Evolutionary conservation across 139 green algal species (phyloP), one percentile per base, ranked within the genome.

Genomic region (Gonium pectorale): DNA sequence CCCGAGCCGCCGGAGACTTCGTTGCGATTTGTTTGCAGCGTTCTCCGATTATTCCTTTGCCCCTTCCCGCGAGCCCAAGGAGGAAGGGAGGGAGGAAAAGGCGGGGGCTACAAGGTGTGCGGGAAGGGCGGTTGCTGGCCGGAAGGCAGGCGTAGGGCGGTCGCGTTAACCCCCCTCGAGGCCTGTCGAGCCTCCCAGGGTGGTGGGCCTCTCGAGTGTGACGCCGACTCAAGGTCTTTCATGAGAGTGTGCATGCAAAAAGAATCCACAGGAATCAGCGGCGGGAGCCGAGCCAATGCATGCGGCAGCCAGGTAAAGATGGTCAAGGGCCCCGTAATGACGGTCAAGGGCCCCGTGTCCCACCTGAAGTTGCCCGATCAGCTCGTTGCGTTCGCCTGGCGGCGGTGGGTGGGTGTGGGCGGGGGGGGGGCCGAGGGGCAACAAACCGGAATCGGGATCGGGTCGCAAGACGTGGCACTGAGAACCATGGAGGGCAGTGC

Each of bases 341-440:
- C 17, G 56, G 6, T 11, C 56, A 29, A 11, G 21, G 15, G 6
- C 6, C 56, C 22, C 56, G 21, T 11, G 6, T 33, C 56, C 17
- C 22, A 73, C 77, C 77, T 83, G 90, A 40, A 97, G 77, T 83
- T 95, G 81, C 44, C 95, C 94, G 0, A 97, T 90, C 0, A 86
- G 81, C 77, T 96, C 90, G 67, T 94, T 95, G 2, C 92, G 85
- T 78, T 97, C 94, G 0, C 94, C 94, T 81, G 82, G 24, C n/a
- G 27, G 5, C 19, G 4, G 40, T 21, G 15, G 22, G 56, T 33
- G n/a, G 22, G 19, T 6, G 22, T 15, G 19, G 56, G 56, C 19
- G n/a, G 56, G 27, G 19, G 19, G 17, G 49, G 49, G 49, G n/a
- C n/a, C n/a, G n/a, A 56, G 17, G 49, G 49, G 49, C 13, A 56